Conservation (phyloP, 179 eudicot species). For the Vitellaria paradoxa region DNA sequence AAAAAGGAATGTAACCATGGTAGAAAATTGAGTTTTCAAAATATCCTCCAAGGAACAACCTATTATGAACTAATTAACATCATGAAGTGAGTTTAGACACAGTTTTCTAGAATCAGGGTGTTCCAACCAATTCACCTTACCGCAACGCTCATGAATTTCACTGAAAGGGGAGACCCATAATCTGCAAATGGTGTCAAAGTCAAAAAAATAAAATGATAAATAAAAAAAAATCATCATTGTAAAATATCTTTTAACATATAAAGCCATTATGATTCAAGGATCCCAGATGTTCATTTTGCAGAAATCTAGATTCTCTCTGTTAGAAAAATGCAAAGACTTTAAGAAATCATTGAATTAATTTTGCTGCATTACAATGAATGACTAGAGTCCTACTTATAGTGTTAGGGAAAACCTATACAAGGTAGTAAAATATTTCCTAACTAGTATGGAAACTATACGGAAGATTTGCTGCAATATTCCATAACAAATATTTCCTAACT, state of each 20-base stretch:
- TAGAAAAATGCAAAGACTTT: too few species aligned
- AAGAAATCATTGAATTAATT: too few species aligned
- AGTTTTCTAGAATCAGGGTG: background rate
- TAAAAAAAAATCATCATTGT: too few species aligned
- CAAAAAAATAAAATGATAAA: too few species aligned
- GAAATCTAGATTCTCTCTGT: background rate
- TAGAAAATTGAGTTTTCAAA: background rate
- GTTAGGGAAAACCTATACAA: too few species aligned
- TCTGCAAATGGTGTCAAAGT: background rate
- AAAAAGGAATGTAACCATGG: background rate
- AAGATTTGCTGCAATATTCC: too few species aligned
- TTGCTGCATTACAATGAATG: too few species aligned
- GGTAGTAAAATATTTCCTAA: too few species aligned
- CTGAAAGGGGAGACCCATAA: background rate
- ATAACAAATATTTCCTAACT: too few species aligned
- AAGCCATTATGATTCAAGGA: background rate
- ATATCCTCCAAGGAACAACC: background rate
- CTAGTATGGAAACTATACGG: too few species aligned
- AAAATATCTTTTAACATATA: background rate
- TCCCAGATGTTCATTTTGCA: background rate
- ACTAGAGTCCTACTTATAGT: too few species aligned
- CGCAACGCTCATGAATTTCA: background rate
- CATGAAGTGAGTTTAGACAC: background rate
- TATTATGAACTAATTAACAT: background rate
- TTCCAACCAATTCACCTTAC: slow-evolving; percentile 2